Conservation (phyloP, 208 protist species). For the Trypanosoma grayi region DNA sequence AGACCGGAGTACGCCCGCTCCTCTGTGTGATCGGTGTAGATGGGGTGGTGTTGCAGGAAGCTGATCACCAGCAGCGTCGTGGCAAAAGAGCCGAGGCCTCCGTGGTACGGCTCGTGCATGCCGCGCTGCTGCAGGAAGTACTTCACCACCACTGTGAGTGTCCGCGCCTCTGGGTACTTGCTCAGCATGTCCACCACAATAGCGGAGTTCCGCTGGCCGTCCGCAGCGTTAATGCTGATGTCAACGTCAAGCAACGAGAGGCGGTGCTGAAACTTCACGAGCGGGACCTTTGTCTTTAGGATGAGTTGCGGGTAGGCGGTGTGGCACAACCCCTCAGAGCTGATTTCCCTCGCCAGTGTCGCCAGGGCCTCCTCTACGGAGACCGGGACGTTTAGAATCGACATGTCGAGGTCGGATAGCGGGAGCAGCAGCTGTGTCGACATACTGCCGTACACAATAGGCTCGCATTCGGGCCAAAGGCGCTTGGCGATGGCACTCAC, state of each 20-base stretch:
- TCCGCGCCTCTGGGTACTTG: constrained; percentile 70
- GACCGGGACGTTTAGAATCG: constrained; percentile 53
- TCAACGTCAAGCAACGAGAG: constrained; percentile 83
- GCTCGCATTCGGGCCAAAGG: constrained; percentile 74
- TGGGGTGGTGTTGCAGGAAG: constrained; percentile 91
- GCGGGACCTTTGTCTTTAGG: constrained; percentile 91
- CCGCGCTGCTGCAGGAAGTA: constrained; percentile 90
- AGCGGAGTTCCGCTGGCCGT: constrained; percentile 78
- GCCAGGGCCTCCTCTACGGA: constrained; percentile 62
- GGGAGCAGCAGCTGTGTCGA: constrained; percentile 86
- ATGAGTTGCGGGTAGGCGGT: constrained; percentile 83
- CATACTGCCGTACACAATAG: constrained; percentile 86
- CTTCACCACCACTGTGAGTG: constrained; percentile 86
- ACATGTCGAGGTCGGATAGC: constrained; percentile 83
- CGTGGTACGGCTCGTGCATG: constrained; percentile 93
- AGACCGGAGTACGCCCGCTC: constrained; percentile 68
- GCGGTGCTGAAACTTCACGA: constrained; percentile 89
- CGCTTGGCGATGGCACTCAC: constrained; percentile 45
- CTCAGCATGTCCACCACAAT: constrained; percentile 62
- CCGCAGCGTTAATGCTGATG: constrained; percentile 85
- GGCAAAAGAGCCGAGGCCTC: constrained; percentile 91
- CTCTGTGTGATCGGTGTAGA: constrained; percentile 49
- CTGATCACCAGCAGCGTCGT: constrained; percentile 86
- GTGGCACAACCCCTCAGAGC: constrained; percentile 51
- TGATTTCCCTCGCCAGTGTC: constrained; percentile 60